A percentile compares a stretch with the other conserved stretches of the same genome.
These are phyloP conservation scores for Chrysoporthe puriensis DNA, from an alignment of 2,329 filamentous ascomycete genomes.

Conservation along the genomic window DNA sequence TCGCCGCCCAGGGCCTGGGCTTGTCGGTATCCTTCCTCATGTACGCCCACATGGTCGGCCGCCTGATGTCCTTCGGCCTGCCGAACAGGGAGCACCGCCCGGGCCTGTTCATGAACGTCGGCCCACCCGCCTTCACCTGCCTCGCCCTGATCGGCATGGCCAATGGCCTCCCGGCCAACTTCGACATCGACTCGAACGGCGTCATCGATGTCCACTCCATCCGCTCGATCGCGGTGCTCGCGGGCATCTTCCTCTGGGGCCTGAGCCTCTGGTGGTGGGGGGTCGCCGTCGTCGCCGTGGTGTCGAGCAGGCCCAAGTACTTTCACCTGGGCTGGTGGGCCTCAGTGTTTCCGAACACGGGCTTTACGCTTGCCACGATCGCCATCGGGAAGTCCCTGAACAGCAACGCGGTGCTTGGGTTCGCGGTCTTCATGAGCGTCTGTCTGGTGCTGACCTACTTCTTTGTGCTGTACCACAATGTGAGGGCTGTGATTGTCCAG, in stretches of 20 bases:
- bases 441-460: conserved; percentile 45
- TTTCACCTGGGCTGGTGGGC: conserved; percentile 69
- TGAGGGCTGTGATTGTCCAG: conserved; percentile 52
- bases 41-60: conserved; percentile 73
- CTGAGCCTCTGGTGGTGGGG: conserved; percentile 52
- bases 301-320: conserved; percentile 49
- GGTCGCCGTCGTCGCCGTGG: conserved; percentile 51
- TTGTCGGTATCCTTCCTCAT: conserved; percentile 71
- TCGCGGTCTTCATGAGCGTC: conserved; percentile 55
- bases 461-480: conserved; percentile 49
- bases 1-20: conserved; percentile 72
- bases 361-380: conserved; percentile 61
- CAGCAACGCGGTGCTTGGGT: conserved; percentile 50
- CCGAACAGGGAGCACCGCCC: conserved; percentile 67
- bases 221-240: conserved; percentile 50
- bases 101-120: conserved; percentile 77
- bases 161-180: conserved; percentile 52
- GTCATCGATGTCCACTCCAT: conserved; percentile 49
- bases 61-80: conserved; percentile 69
- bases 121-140: conserved; percentile 72
- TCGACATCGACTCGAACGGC: conserved; percentile 49
- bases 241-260: conserved; percentile 43
- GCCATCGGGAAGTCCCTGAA: conserved; percentile 53
- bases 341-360: conserved; percentile 64
- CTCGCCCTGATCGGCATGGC: conserved; percentile 72